phyloP scores from a whole-genome alignment of 352 stramenopile species.

The Peronosclerospora sorghi region DNA sequence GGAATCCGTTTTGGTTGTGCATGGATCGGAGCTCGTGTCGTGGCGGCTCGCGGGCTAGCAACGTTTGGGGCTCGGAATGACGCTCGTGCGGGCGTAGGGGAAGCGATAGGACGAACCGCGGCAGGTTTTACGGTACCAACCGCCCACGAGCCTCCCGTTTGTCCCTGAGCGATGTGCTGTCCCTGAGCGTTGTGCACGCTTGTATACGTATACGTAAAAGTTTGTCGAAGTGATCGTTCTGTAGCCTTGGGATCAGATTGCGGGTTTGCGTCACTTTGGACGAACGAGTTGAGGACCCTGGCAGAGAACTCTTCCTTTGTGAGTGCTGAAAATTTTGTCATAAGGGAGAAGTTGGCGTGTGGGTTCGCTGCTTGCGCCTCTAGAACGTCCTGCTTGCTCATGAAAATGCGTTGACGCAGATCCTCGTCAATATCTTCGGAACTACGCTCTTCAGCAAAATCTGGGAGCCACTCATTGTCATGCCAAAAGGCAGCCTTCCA shows the following conservation, averaged over 20 bases:
- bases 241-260: not conserved
- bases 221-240: not conserved
- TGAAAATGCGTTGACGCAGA: constrained; percentile 36
- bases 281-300: constrained; percentile 30
- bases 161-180: too few species aligned
- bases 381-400: constrained; percentile 32
- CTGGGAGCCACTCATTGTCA: constrained; percentile 28
- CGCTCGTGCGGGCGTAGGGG: too few species aligned
- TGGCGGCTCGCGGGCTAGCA: too few species aligned
- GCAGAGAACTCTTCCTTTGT: constrained; percentile 37
- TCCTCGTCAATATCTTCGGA: constrained; percentile 32
- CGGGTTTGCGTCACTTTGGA: constrained; percentile 5
- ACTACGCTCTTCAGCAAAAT: constrained; percentile 19
- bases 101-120: too few species aligned
- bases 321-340: constrained; percentile 34
- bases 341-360: constrained; percentile 39
- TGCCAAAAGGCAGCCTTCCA: constrained; percentile 28
- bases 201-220: too few species aligned
- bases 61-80: too few species aligned
- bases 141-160: too few species aligned
- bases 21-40: too few species aligned
- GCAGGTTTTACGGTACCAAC: too few species aligned
- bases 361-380: constrained; percentile 26
- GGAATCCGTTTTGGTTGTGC: too few species aligned
- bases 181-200: too few species aligned